These are phyloP conservation scores for Coprinellus micaceus DNA, from an alignment of 768 basidiomycete genomes.

Conservation along the genomic window DNA sequence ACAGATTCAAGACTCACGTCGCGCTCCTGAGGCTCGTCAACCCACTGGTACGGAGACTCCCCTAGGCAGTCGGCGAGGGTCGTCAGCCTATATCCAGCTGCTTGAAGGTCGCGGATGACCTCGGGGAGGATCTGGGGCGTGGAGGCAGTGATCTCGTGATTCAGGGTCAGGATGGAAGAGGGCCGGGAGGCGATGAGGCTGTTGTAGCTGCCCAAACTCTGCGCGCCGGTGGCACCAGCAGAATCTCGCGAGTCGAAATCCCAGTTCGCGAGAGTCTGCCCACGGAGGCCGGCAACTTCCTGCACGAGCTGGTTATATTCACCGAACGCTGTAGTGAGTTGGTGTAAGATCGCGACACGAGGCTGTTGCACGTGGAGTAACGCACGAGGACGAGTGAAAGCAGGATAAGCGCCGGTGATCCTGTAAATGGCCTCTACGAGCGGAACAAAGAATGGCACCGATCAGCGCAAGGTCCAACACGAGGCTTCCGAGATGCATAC, in stretches of 20 bases:
- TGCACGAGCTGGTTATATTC: conserved; percentile 15
- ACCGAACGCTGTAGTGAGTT: conserved; percentile 19
- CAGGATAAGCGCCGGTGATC: conserved; percentile 35
- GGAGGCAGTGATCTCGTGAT: conserved; percentile 35
- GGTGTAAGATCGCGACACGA: too few species aligned
- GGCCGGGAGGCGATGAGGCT: conserved; percentile 26
- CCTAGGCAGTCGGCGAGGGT: conserved; percentile 38
- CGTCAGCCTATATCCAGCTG: conserved; percentile 36
- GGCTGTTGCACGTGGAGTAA: too few species aligned
- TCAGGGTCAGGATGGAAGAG: conserved; percentile 33
- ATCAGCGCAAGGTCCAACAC: too few species aligned
- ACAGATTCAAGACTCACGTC: conserved; percentile 25
- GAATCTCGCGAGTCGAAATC: conserved; percentile 34
- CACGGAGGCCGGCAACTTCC: conserved; percentile 9
- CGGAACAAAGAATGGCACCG: background rate
- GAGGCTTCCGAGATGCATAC: background rate
- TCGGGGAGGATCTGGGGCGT: conserved; percentile 19
- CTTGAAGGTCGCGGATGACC: conserved; percentile 30
- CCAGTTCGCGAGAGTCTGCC: conserved; percentile 18
- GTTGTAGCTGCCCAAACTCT: conserved; percentile 27
- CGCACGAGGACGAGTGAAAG: conserved; percentile 41
- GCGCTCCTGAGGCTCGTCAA: conserved; percentile 22
- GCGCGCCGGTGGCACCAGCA: conserved; percentile 22
- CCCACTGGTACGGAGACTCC: conserved; percentile 27
- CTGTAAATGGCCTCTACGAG: conserved; percentile 33